A percentile compares a stretch with the other conserved stretches of the same genome.
Evolutionary conservation across 345 rosid species (phyloP).

Genomic region (Boechera retrofracta): DNA sequence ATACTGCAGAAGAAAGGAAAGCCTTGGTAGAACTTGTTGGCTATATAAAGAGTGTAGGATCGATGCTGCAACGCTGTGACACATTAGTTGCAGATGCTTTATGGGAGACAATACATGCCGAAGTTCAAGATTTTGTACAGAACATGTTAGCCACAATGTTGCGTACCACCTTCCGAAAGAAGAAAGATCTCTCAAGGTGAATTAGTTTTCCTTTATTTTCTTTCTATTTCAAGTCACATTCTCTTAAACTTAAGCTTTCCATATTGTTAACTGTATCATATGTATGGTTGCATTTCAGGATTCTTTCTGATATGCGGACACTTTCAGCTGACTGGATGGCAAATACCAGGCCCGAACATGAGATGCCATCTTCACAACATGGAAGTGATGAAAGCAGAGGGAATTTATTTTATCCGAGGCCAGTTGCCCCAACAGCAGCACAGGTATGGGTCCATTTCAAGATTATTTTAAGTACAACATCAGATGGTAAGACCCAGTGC

Average conservation of each 20-base stretch:
- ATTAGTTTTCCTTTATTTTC: conserved; percentile 23
- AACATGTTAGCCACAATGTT: conserved; percentile 94
- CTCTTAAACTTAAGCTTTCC: conserved; percentile 10
- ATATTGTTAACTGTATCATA: conserved; percentile 13
- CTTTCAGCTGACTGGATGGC: conserved; percentile 99
- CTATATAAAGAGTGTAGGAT: conserved; percentile 91
- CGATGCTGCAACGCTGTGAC: conserved; percentile 91
- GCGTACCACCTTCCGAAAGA: conserved; percentile 91
- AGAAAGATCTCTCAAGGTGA: conserved; percentile 92
- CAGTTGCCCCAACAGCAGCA: conserved; percentile 95
- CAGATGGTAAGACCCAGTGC: conserved; percentile 15
- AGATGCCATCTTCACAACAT: conserved; percentile 68
- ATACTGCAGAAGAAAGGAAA: conserved; percentile 90
- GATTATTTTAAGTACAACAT: conserved; percentile 10
- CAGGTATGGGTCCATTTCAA: conserved; percentile 62
- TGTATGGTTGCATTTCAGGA: conserved; percentile 61
- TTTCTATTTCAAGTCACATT: conserved; percentile 24
- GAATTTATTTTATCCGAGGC: conserved; percentile 89
- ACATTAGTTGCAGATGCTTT: conserved; percentile 95
- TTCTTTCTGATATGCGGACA: conserved; percentile 99
- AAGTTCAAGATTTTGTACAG: conserved; percentile 99
- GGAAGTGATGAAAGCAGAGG: conserved; percentile 83
- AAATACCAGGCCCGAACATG: conserved; percentile 82
- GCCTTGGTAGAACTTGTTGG: conserved; percentile 91
- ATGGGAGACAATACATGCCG: conserved; percentile 99